These are phyloP conservation scores for Sonneratia caseolaris DNA, from an alignment of 345 rosid genomes.

Conservation along the genomic window DNA sequence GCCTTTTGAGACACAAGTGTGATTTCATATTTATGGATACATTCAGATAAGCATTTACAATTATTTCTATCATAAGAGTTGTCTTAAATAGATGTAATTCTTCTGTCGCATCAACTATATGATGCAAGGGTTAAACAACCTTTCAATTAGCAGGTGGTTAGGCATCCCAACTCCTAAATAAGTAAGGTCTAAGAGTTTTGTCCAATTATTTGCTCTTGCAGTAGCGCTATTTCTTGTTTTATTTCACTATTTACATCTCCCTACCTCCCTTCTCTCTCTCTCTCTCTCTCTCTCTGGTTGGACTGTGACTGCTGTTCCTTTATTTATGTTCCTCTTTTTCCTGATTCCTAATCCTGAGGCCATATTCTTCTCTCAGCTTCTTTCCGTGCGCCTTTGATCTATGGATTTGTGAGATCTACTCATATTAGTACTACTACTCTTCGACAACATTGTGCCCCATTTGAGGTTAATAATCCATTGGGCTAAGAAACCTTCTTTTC, in stretches of 20 bases:
- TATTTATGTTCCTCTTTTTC: constrained; percentile 4
- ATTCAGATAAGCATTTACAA: too few relatives aligned
- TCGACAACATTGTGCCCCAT: background rate
- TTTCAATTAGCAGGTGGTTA: too few relatives aligned
- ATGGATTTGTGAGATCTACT: background rate
- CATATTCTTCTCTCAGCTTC: constrained; percentile 9
- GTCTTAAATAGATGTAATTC: too few relatives aligned
- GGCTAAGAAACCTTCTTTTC: background rate
- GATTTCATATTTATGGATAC: too few relatives aligned
- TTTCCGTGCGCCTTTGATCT: constrained; percentile 5
- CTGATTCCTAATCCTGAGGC: constrained; percentile 13
- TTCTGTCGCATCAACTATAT: too few relatives aligned
- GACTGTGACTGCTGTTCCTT: constrained; percentile 5
- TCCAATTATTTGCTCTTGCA: background rate
- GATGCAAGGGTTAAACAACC: too few relatives aligned
- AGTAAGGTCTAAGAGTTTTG: too few relatives aligned
- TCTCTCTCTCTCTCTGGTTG: background rate
- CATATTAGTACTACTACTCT: background rate
- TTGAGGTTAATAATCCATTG: background rate
- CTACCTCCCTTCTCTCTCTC: too few relatives aligned
- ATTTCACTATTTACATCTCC: background rate
- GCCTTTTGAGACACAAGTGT: too few relatives aligned
- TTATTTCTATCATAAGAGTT: too few relatives aligned
- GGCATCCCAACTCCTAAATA: too few relatives aligned
- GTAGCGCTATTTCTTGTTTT: background rate